Base-by-base conservation (phyloP, 2,329 filamentous ascomycete species). In the Fusarium sp. region DNA sequence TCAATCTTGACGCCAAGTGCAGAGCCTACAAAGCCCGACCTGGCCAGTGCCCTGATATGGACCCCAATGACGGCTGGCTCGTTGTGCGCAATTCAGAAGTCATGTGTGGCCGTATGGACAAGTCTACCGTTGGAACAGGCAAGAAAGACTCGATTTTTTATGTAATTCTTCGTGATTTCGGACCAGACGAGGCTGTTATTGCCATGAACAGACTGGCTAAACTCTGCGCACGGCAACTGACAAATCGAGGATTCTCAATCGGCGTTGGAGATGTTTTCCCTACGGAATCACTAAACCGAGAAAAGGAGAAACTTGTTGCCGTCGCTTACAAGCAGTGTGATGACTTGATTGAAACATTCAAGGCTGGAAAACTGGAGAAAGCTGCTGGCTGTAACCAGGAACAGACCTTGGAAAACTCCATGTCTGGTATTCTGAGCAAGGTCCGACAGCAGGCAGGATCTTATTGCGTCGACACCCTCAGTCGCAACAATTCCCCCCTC, bases 111-210 rank as follows among this genome's bases (percentile, higher is more conserved):
- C 88, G 91, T 62, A 97, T 98, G 94, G 96, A 99, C 82, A 99
- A 99, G 80, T 92, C 93, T 2, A 98, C 94, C 0, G 93, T 99
- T n/a, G 96, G 96, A 71, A 90, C 93, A 7, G 96, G 96, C 73
- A 98, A 98, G 83, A 99, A 99, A 77, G 95, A 97, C 77, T 97
- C 94, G 0, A 90, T 99, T 20, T 99, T 98, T 76, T 99, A 97
- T 75, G 92, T 98, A 57, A 95, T 99, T 76, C 88, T 98, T 72
- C 88, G 96, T 83, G 96, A 99, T 81, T 99, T 92, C 73, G 96
- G 96, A 1, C 92, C 94, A 2, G 92, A 97, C 55, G 90, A 92
- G 57, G 94, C 96, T 9, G 94, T 95, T 1, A 87, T 89, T 57
- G 93, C 92, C 54, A 99, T 99, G 96, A 98, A 97, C 75, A 87